Evolutionary conservation across 2,329 filamentous ascomycete species (phyloP), one percentile per base, ranked within the genome.

Genomic region (Talaromyces sp.): DNA sequence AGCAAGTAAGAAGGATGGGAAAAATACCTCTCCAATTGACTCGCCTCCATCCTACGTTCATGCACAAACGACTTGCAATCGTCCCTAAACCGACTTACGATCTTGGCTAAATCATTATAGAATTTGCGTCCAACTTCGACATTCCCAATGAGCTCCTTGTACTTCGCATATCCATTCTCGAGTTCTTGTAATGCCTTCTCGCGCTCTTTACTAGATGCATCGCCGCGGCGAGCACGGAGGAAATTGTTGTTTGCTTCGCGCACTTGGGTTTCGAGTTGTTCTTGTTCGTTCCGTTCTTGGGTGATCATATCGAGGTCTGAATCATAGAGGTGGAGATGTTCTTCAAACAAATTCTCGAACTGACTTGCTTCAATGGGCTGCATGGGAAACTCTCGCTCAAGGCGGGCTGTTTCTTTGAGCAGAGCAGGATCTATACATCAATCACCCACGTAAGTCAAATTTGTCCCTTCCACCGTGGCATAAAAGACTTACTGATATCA

Each of bases 131-230:
- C 94, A 0, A 89, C 89, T 63, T 97, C 93, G 2, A 97, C 81
- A 69, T 97, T 96, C 63, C 84, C 89, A 58, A 96, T 85, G 58
- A 97, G 90, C 71, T 99, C 93, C 75, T 96, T 96, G 78, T 97
- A 97, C 75, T 93, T 95, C 73, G 91, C 86, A 70, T 96, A 97
- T 0, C 91, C 93, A 63, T 89, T 91, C 72, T 97, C 93, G 9
- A 99, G 79, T 61, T 83, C 85, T 73, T 99, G 94, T 51, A 99
- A 76, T 0, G 91, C 91, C 64, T 88, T 83, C 70, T 97, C 93
- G 13, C 94, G 85, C 68, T 96, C 91, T 60, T 81, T 82, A 1
- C 81, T 83, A 5, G 83, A 84, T 0, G 81, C 80, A 63, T 91
- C 89, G 3, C 86, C 85, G 39, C 80, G 81, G 55, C 86, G 84